These are phyloP conservation scores for Paracoccidioides brasiliensis DNA, from an alignment of 2,329 filamentous ascomycete species.

Conservation along the genomic window DNA sequence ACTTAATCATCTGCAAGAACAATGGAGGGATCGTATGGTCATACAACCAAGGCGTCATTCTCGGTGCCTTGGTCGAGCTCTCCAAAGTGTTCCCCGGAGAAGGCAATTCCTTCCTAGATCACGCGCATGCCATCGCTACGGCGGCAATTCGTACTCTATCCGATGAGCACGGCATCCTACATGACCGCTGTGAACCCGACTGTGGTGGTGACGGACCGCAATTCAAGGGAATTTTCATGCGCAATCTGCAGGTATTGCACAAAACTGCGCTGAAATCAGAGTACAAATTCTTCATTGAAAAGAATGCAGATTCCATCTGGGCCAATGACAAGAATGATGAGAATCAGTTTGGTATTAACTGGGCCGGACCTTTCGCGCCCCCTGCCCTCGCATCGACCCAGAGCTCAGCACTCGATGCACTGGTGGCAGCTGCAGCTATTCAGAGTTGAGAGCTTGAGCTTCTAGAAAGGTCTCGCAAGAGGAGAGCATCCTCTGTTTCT, in stretches of 20 bases:
- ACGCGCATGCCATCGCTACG: conserved; percentile 38
- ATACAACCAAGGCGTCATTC: conserved; percentile 51
- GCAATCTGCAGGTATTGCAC: conserved; percentile 50
- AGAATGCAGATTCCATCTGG: conserved; percentile 56
- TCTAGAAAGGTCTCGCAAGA: background rate
- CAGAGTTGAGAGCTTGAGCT: background rate
- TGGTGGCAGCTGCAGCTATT: conserved; percentile 44
- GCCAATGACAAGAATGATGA: conserved; percentile 34
- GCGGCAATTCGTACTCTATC: conserved; percentile 38
- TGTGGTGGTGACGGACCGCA: conserved; percentile 43
- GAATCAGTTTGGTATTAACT: conserved; percentile 48
- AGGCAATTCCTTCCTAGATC: conserved; percentile 30
- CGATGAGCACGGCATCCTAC: conserved; percentile 37
- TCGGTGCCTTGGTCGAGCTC: conserved; percentile 45
- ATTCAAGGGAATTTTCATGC: conserved; percentile 60
- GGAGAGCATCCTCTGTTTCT: background rate
- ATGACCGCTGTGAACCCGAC: conserved; percentile 42
- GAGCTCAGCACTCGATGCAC: conserved; percentile 51
- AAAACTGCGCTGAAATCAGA: conserved; percentile 35
- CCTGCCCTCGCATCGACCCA: conserved; percentile 47
- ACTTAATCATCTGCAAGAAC: conserved; percentile 17
- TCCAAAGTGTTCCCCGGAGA: conserved; percentile 25
- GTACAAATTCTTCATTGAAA: conserved; percentile 43
- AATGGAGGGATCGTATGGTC: conserved; percentile 27
- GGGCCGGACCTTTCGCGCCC: conserved; percentile 45